These are phyloP conservation scores for Lasiosphaeriaceae sp. DNA, from an alignment of 495 filamentous ascomycete species.

Conservation along the genomic window DNA sequence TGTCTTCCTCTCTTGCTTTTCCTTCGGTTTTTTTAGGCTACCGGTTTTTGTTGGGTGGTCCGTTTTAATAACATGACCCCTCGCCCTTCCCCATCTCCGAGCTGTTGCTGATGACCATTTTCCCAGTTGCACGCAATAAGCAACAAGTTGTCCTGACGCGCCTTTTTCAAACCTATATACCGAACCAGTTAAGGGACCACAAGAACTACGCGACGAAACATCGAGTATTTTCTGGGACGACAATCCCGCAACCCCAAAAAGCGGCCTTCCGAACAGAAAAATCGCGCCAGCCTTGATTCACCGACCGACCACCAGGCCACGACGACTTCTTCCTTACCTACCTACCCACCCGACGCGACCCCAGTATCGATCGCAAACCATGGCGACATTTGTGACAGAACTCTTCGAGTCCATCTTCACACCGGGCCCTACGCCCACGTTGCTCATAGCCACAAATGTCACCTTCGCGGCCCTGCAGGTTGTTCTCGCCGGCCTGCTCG, in stretches of 20 bases:
- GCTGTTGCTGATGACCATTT: not conserved
- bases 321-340: not conserved
- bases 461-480: slow-evolving; percentile 81
- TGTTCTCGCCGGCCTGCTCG: slow-evolving; percentile 69
- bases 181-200: not conserved
- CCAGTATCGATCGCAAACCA: slow-evolving; percentile 33
- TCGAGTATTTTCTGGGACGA: not conserved
- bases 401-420: slow-evolving; percentile 92
- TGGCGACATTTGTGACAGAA: slow-evolving; percentile 76
- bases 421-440: slow-evolving; percentile 79
- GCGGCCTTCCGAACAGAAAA: not conserved
- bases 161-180: too few species aligned
- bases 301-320: not conserved
- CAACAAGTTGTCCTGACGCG: not conserved
- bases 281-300: not conserved
- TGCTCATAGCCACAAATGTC: slow-evolving; percentile 85
- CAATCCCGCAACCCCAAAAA: not conserved
- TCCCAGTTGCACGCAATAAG: not conserved
- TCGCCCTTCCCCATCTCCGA: not conserved
- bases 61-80: not conserved
- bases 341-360: not conserved
- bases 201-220: not conserved
- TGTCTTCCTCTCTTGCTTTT: not conserved
- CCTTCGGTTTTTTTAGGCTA: not conserved
- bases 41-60: not conserved